Evolutionary conservation across 2,329 filamentous ascomycete species (phyloP).

Genomic region (Cladophialophora bantiana): DNA sequence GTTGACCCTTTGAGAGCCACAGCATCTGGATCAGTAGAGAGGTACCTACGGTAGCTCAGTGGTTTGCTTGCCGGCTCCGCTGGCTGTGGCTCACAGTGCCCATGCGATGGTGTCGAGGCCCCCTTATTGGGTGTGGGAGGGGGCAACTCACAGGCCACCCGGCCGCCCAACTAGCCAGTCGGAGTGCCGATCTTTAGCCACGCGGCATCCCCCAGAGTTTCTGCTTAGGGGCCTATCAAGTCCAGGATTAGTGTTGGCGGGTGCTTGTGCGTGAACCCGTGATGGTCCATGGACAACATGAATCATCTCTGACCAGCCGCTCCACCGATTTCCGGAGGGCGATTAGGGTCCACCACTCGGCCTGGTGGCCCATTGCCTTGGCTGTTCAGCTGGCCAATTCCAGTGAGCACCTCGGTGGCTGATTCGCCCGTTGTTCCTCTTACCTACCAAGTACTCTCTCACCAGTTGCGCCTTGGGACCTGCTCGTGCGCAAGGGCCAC

Average conservation of each 20-base stretch:
- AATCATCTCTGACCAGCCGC: not conserved
- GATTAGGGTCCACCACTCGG: not conserved
- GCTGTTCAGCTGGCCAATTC: not conserved
- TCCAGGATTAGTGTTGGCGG: not conserved
- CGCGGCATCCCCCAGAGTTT: conserved; percentile 4
- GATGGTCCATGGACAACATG: not conserved
- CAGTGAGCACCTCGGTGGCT: not conserved
- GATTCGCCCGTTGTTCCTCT: not conserved
- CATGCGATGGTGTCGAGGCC: conserved; percentile 9
- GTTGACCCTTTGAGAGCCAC: not conserved
- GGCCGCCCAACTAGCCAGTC: conserved; percentile 4
- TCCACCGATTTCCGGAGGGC: conserved; percentile 3
- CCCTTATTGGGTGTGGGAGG: conserved; percentile 7
- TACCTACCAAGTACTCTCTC: not conserved
- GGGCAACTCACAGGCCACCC: not conserved
- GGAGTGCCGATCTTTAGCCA: not conserved
- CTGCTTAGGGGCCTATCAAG: conserved; percentile 1
- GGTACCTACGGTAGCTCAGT: no score
- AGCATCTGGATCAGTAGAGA: no score
- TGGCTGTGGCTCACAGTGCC: not conserved
- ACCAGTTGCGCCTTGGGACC: not conserved
- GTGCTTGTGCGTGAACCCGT: not conserved
- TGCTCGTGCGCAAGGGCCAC: not conserved
- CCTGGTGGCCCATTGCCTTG: no score
- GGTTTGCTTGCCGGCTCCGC: no score